Evolutionary conservation across 192 early-diverging fungal species (phyloP), one percentile per base, ranked within the genome.

Genomic region (Coemansia sp.): DNA sequence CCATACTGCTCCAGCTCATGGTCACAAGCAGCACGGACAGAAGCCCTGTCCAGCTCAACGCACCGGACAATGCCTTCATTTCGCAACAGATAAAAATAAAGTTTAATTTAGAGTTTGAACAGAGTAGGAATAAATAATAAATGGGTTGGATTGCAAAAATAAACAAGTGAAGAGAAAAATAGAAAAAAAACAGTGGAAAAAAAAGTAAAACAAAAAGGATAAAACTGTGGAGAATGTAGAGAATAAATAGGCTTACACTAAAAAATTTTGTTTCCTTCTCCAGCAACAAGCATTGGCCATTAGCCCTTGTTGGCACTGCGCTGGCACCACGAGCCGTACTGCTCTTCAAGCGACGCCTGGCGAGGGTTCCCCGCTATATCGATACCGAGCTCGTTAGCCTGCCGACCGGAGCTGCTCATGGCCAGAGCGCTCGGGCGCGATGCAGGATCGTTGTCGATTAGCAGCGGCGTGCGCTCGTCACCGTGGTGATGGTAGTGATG

Each of bases 301-400:
- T 5, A 71, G 54, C 73, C 57, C 64, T 73, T 74, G 60, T 66
- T 51, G 22, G 48, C 65, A 31, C 68, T 74, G 42, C 77, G 77
- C 61, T 72, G 72, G 38, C 51, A 68, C 77, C 72, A 75, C 69
- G 77, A 80, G 31, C 77, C 77, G 36, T 80, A 80, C 52, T 80
- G 77, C 60, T 75, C 77, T 6, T 73, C 77, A 34, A 75, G 48
- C 16, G 72, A 75, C 17, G 56, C 62, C 32, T 63, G 57, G 28
- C 31, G 63, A 1, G 17, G 22, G 22, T 20, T 48, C 16, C 22
- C 54, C 6, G n/a, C 34, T 12, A 52, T 68, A 32, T 62, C 58
- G 17, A 25, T 48, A 30, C n/a, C 29, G 11, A 29, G 60, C n/a
- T 40, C 32, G 11, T 2, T 25, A 7, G 31, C 29, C 10, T 18